These are phyloP conservation scores for Phytophthora cactorum DNA, from an alignment of 352 stramenopile genomes.

Conservation along the genomic window DNA sequence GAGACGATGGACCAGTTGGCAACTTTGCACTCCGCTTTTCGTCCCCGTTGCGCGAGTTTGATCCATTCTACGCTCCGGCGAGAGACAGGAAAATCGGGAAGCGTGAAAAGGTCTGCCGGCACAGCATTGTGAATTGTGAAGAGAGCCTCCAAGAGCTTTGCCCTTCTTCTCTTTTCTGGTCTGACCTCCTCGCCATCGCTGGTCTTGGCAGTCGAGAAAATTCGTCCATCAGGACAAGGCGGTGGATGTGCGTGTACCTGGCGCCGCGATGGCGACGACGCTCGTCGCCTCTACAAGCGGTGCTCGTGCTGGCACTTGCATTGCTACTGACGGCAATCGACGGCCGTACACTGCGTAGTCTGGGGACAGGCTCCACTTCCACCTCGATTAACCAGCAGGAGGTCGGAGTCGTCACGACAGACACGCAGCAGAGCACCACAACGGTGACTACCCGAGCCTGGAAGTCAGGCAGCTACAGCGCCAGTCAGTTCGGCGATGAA, in stretches of 20 bases:
- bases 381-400: background rate
- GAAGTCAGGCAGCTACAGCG: constrained; percentile 15
- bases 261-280: constrained; percentile 37
- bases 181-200: background rate
- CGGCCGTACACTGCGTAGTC: constrained; percentile 17
- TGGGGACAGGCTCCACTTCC: constrained; percentile 5
- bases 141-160: constrained; percentile 24
- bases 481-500: constrained; percentile 2
- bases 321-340: constrained; percentile 16
- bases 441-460: constrained; percentile 16
- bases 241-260: constrained; percentile 37
- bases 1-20: constrained; percentile 15
- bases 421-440: constrained; percentile 19
- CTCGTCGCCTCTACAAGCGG: constrained; percentile 1
- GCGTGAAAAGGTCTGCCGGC: constrained; percentile 22
- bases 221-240: constrained; percentile 15
- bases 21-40: constrained; percentile 5
- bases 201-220: constrained; percentile 35
- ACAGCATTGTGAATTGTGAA: constrained; percentile 11
- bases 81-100: constrained; percentile 38
- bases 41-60: background rate
- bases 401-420: constrained; percentile 26
- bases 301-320: constrained; percentile 15
- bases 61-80: constrained; percentile 26
- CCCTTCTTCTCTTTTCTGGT: constrained; percentile 12